Evolutionary conservation across 257 asterid genomes (phyloP).

Genomic region (Sherardia arvensis): DNA sequence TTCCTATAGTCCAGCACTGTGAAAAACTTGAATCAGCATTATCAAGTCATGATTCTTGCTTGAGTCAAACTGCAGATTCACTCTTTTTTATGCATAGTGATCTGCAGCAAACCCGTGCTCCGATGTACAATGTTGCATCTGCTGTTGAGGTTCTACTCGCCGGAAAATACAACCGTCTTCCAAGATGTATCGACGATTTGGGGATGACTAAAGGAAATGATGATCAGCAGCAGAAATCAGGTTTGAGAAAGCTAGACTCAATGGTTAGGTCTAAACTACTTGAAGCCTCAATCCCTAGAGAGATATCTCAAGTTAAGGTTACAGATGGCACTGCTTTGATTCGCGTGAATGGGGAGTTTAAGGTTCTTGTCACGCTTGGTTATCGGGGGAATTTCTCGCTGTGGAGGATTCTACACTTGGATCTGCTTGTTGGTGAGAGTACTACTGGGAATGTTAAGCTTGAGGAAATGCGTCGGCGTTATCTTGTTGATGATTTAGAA

Average conservation of each 20-base stretch:
- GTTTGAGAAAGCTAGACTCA: conserved; percentile 67
- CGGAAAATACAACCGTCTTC: conserved; percentile 76
- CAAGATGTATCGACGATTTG: conserved; percentile 87
- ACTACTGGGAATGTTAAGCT: too few relatives aligned
- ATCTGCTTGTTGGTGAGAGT: conserved; percentile 89
- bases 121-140: conserved; percentile 91
- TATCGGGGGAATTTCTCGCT: conserved; percentile 89
- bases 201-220: conserved; percentile 60
- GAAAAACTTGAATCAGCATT: conserved; percentile 85
- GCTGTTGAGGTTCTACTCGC: conserved; percentile 82
- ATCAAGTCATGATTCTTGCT: conserved; percentile 93
- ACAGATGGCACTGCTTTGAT: too few relatives aligned
- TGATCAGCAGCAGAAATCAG: conserved; percentile 69
- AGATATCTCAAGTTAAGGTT: too few relatives aligned
- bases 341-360: too few relatives aligned
- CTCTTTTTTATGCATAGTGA: conserved; percentile 98
- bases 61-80: conserved; percentile 96
- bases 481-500: too few relatives aligned
- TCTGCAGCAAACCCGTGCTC: conserved; percentile 97
- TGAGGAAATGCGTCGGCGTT: too few relatives aligned
- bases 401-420: conserved; percentile 97
- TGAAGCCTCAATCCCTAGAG: too few relatives aligned
- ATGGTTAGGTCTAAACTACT: conserved; percentile 87
- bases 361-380: too few relatives aligned
- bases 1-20: conserved; percentile 77